Evolutionary conservation across 202 grass and related monocot genomes (phyloP).

Genomic region (Zizania palustris): DNA sequence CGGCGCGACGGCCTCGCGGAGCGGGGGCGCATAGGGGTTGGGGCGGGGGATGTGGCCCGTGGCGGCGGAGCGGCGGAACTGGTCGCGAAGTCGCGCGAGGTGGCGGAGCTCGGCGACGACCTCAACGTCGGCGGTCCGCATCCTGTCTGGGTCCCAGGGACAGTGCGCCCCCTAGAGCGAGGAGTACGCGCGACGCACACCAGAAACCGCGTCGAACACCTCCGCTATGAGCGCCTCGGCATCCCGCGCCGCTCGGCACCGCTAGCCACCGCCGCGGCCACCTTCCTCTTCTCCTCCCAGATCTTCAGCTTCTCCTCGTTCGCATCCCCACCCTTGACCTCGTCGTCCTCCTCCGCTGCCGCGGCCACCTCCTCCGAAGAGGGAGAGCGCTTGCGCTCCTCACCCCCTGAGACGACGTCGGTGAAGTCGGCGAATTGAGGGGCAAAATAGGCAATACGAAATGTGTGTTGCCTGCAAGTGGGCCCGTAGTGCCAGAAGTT

Average conservation of each 20-base stretch:
- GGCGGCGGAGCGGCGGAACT: slow-evolving; percentile 60
- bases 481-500: no score
- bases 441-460: no score
- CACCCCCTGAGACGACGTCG: slow-evolving; percentile 44
- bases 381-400: slow-evolving; percentile 31
- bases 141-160: slow-evolving; percentile 89
- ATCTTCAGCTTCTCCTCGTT: slow-evolving; percentile 60
- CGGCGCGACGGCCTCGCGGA: slow-evolving; percentile 81
- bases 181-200: slow-evolving; percentile 72
- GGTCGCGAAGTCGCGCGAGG: slow-evolving; percentile 72
- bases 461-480: no score
- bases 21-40: slow-evolving; percentile 25
- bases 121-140: slow-evolving; percentile 65
- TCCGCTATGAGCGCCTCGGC: slow-evolving; percentile 74
- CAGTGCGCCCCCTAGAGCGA: slow-evolving; percentile 80
- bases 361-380: background rate
- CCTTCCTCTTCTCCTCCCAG: slow-evolving; percentile 53
- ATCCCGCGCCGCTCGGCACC: slow-evolving; percentile 40
- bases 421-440: slow-evolving; percentile 59
- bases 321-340: background rate
- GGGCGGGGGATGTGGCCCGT: slow-evolving; percentile 18
- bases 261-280: slow-evolving; percentile 12
- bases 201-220: slow-evolving; percentile 85
- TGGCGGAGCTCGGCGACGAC: slow-evolving; percentile 87
- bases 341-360: background rate